Evolutionary conservation across 169 alveolate genomes (phyloP), one percentile per base, ranked within the genome.

Genomic region (Plasmodium adleri): DNA sequence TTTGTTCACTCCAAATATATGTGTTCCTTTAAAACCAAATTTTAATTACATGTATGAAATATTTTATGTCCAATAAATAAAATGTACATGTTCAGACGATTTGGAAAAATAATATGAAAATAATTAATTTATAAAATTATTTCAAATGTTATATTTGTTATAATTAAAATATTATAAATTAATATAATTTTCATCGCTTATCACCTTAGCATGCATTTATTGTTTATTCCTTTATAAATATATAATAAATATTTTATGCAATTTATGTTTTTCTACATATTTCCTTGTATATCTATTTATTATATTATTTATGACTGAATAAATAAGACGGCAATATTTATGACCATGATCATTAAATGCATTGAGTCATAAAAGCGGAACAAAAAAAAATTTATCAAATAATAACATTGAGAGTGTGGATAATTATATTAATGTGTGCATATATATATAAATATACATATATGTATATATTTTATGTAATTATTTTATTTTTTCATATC

Each of bases 151-250:
- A 64, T 76, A 76, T 72, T 58, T 50, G 39, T 22, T 39, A 54
- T 76, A 59, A 26, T 76, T 76, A 64, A 5, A 0, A 12, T 1
- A 52, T 63, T n/a, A 3, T 20, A 32, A 39, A 45, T 68, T 76
- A 58, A 39, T 63, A 39, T 56, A 26, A 4, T 64, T 70, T 10
- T 24, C 28, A 7, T 76, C 89, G 89, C 89, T 76, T 76, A 76
- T 76, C 75, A 76, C 89, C 89, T 76, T 76, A 66, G 89, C 89
- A 76, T 76, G 89, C 63, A 70, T 76, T 76, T 76, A 76, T 76
- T 76, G 89, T 76, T 76, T 58, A 39, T 58, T 70, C 47, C 12
- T 64, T n/a, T 43, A 15, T 74, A 0, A 67, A 67, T 15, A 64
- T 9, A 67, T 67, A 67, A 47, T 73, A 49, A 13, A 60, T 0